Evolutionary conservation across 768 basidiomycete species (phyloP).

Genomic region (Agaricus bisporus): DNA sequence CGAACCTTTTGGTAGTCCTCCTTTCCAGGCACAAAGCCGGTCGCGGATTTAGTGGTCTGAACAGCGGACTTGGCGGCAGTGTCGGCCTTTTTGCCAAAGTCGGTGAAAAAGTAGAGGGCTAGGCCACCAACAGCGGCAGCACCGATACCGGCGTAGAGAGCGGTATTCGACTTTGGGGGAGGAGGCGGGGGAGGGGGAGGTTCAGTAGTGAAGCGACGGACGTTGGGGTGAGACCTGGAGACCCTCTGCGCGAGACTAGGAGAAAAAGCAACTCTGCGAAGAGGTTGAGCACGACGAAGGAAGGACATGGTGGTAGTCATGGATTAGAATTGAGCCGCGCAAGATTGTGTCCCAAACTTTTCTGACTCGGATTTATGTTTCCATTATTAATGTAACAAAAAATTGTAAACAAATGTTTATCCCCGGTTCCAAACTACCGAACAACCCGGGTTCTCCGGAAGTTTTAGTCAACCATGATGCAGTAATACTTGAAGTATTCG

Average conservation of each 20-base stretch:
- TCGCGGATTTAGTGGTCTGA: constrained; percentile 55
- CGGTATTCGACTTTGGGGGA: constrained; percentile 49
- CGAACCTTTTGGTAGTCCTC: constrained; percentile 86
- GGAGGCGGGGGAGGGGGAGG: constrained; percentile 30
- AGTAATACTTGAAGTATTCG: too few relatives aligned
- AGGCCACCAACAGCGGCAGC: constrained; percentile 53
- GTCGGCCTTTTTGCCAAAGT: constrained; percentile 42
- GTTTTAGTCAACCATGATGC: too few relatives aligned
- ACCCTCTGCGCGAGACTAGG: constrained; percentile 12
- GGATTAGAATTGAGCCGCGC: neutral
- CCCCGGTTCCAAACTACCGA: too few relatives aligned
- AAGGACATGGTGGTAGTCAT: constrained; percentile 44
- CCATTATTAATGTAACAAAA: too few relatives aligned
- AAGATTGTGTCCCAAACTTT: neutral
- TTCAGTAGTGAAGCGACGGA: constrained; percentile 53
- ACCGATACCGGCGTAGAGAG: constrained; percentile 56
- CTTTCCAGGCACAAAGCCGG: constrained; percentile 70
- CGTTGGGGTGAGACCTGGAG: constrained; percentile 12
- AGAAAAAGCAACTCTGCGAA: constrained; percentile 13
- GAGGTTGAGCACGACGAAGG: constrained; percentile 34
- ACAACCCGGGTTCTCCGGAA: too few relatives aligned
- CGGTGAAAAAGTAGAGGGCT: constrained; percentile 55
- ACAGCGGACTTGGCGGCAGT: constrained; percentile 55
- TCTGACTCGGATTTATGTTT: too few relatives aligned
- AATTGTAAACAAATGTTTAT: too few relatives aligned